These are phyloP conservation scores for Pseudofabraea citricarpa DNA, from an alignment of 2,329 filamentous ascomycete species.

Conservation along the genomic window DNA sequence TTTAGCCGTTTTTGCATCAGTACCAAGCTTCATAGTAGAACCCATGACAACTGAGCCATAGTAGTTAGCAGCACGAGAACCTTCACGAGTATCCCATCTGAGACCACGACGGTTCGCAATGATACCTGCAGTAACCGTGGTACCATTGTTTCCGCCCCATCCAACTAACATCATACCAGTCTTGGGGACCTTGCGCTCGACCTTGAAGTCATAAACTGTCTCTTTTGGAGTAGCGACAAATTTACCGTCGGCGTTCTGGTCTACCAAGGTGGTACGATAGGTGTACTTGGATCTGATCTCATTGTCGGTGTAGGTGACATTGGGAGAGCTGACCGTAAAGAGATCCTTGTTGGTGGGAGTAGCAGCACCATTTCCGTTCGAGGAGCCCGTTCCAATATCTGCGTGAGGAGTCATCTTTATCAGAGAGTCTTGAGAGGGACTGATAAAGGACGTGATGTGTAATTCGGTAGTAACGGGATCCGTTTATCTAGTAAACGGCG, in stretches of 20 bases:
- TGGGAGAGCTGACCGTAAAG: constrained; percentile 87
- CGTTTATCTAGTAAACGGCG: constrained; percentile 51
- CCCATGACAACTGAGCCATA: constrained; percentile 97
- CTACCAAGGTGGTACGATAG: constrained; percentile 89
- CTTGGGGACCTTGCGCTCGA: constrained; percentile 88
- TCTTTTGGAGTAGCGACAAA: constrained; percentile 82
- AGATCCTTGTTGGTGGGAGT: constrained; percentile 49
- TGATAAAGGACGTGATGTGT: constrained; percentile 4
- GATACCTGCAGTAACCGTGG: constrained; percentile 94
- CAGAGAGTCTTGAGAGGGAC: constrained; percentile 16
- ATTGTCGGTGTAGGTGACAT: constrained; percentile 83
- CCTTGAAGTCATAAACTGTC: constrained; percentile 95
- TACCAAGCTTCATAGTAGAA: constrained; percentile 94
- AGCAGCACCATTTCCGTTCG: constrained; percentile 59
- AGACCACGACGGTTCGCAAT: constrained; percentile 87
- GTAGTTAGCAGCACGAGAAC: constrained; percentile 83
- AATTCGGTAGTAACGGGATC: constrained; percentile 23
- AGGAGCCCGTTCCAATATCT: constrained; percentile 49
- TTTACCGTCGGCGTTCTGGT: constrained; percentile 63
- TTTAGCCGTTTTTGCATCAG: constrained; percentile 73
- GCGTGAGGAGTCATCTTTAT: constrained; percentile 90
- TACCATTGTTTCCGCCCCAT: constrained; percentile 97
- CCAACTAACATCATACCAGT: constrained; percentile 96
- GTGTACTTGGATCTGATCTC: constrained; percentile 93
- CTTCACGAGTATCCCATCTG: constrained; percentile 91